Evolutionary conservation across 768 basidiomycete species (phyloP).

Genomic region (Lactarius trivialis): DNA sequence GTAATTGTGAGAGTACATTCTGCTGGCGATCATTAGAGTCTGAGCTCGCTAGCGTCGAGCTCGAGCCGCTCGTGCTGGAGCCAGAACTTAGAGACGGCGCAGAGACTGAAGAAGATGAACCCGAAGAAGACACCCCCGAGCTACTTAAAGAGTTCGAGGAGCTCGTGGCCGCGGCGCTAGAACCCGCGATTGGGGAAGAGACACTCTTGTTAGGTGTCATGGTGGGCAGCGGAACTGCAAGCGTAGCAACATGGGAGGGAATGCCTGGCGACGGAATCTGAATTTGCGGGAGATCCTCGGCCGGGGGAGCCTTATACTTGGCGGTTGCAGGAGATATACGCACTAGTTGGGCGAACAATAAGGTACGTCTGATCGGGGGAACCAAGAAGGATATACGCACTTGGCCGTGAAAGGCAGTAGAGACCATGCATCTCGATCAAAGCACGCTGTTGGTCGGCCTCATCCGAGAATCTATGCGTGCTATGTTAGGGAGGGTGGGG

Average conservation of each 20-base stretch:
- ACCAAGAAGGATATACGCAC: conserved; percentile 39
- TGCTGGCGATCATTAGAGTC: conserved; percentile 48
- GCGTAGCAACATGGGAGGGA: conserved; percentile 33
- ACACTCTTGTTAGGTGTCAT: conserved; percentile 53
- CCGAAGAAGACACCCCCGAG: conserved; percentile 35
- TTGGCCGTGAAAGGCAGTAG: conserved; percentile 83
- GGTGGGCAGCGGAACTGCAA: conserved; percentile 44
- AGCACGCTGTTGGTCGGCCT: conserved; percentile 83
- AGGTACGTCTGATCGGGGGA: conserved; percentile 3
- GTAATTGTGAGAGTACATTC: conserved; percentile 41
- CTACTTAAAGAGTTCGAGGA: conserved; percentile 26
- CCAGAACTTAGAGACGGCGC: conserved; percentile 30
- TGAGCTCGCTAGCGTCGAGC: conserved; percentile 43
- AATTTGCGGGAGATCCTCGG: conserved; percentile 23
- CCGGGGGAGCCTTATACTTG: conserved; percentile 64
- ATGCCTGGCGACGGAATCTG: conserved; percentile 17
- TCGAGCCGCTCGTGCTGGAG: conserved; percentile 43
- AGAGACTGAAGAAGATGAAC: conserved; percentile 34
- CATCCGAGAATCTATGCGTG: conserved; percentile 70
- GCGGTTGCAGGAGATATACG: conserved; percentile 87
- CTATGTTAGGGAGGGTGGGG: conserved; percentile 19
- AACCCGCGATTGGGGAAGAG: conserved; percentile 59
- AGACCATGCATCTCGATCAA: conserved; percentile 89
- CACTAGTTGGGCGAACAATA: conserved; percentile 46
- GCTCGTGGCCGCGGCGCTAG: conserved; percentile 19